These are phyloP conservation scores for Nematocida sp. DNA, from an alignment of 371 early-diverging fungal genomes.

Conservation along the genomic window DNA sequence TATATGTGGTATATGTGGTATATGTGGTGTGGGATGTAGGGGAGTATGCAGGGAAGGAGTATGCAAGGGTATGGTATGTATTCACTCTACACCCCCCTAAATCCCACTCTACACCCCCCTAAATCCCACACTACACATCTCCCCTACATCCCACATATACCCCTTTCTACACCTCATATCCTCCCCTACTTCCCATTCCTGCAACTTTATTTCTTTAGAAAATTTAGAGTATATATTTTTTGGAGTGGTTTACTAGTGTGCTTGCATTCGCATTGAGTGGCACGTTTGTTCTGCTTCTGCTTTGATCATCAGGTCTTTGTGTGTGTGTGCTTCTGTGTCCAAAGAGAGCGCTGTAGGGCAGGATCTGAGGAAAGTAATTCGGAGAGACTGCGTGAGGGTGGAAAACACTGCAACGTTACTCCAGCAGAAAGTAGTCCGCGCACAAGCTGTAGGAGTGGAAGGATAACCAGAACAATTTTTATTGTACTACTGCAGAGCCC, in stretches of 20 bases:
- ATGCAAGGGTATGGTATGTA: too few species aligned
- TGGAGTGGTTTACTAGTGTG: constrained; percentile 9
- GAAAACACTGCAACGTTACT: constrained; percentile 56
- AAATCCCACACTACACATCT: too few species aligned
- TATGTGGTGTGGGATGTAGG: too few species aligned
- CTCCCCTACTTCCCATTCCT: constrained; percentile 3
- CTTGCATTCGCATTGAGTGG: constrained; percentile 40
- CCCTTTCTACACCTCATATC: too few species aligned
- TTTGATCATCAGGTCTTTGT: constrained; percentile 42
- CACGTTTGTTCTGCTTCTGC: constrained; percentile 1
- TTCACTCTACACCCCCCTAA: too few species aligned
- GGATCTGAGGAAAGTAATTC: constrained; percentile 30
- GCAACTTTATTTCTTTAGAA: neutral
- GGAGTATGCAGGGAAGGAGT: too few species aligned
- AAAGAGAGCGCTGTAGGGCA: constrained; percentile 42
- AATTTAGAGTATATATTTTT: constrained; percentile 45
- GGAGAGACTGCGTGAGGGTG: constrained; percentile 52
- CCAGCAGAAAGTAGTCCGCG: constrained; percentile 45
- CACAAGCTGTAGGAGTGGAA: constrained; percentile 29
- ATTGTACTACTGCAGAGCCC: constrained; percentile 11
- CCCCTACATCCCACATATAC: too few species aligned
- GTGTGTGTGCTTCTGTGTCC: constrained; percentile 43
- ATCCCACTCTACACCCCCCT: too few species aligned
- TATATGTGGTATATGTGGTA: too few species aligned
- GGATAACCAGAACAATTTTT: constrained; percentile 6